Percentiles rank a stretch among this genome's conserved stretches.
Conservation (phyloP, 352 stramenopile species). For the Globisporangium echinulatum region DNA sequence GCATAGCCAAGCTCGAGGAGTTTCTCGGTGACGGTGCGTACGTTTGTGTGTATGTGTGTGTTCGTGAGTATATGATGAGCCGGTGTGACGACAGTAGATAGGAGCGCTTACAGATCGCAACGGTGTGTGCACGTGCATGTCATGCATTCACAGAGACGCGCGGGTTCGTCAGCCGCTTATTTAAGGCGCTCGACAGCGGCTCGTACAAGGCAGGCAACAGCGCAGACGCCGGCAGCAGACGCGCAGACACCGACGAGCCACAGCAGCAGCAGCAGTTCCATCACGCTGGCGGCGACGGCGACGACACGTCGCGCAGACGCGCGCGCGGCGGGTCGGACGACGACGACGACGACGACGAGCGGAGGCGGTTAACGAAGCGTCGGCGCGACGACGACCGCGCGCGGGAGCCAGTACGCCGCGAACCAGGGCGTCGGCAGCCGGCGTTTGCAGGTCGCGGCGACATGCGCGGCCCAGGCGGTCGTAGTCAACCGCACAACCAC, state of each 20-base stretch:
- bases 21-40: constrained; percentile 78
- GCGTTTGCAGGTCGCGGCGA: constrained; percentile 19
- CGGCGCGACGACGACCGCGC: constrained; percentile 47
- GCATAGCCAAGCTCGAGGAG: constrained; percentile 73
- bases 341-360: constrained; percentile 41
- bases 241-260: constrained; percentile 4
- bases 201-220: constrained; percentile 37
- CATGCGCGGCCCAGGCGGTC: constrained; percentile 21
- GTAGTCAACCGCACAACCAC: constrained; percentile 2
- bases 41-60: neutral
- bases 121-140: too few species aligned
- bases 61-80: too few species aligned
- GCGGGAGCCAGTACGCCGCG: constrained; percentile 17
- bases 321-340: constrained; percentile 41
- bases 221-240: constrained; percentile 16
- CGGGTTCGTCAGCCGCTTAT: constrained; percentile 67
- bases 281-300: constrained; percentile 16
- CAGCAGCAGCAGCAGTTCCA: constrained; percentile 6
- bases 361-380: constrained; percentile 45
- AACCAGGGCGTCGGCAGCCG: constrained; percentile 13
- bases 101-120: too few species aligned
- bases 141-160: constrained; percentile 39
- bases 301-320: constrained; percentile 28
- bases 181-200: constrained; percentile 53
- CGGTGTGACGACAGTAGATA: too few species aligned